Base-by-base conservation (phyloP, 164 flowering plant species). In the Warburgia ugandensis region DNA sequence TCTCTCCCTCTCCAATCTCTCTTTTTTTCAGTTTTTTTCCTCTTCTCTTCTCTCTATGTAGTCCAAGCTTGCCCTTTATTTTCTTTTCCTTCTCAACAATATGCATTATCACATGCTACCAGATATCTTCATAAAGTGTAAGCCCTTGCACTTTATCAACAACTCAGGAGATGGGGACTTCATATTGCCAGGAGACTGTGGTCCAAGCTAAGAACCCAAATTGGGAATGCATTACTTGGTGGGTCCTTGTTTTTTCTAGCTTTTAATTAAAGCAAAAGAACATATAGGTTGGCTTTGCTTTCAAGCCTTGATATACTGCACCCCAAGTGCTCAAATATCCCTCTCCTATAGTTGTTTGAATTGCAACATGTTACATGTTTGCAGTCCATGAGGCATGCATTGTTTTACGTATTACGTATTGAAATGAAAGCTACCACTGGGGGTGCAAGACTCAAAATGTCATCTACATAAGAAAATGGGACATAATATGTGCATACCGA, bases 61-160 rank as follows among this genome's bases (percentile, higher is more conserved):
- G 55, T 61, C 63, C 52, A 50, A 29, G 50, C 69, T 68, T 64
- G 69, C 55, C 54, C 68, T 52, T 63, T 38, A 8, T 19, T 54
- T 41, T 66, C 30, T 17, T 55, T 68, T 39, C 35, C 17, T n/a
- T n/a, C n/a, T 30, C 54, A 55, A 52, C 43, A 27, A 46, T 45
- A 48, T 51, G 46, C 25, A 41, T 44, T 58, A 55, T 74, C 66
- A 66, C 75, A 71, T 75, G 78, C 77, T 60, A 64, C 64, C 58
- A 37, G 59, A 72, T 70, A 65, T 65, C 61, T 65, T 73, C 70
- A 58, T 67, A 61, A 75, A 78, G 80, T 62, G 68, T 52, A 54
- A 53, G 36, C 55, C 65, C 64, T 51, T 32, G 11, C 32, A 49
- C 63, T 67, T 43, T 43, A 43, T 1, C 25, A 43, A 43, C 21